These are phyloP conservation scores for Vitis riparia DNA, from an alignment of 164 flowering plant genomes.

Conservation along the genomic window DNA sequence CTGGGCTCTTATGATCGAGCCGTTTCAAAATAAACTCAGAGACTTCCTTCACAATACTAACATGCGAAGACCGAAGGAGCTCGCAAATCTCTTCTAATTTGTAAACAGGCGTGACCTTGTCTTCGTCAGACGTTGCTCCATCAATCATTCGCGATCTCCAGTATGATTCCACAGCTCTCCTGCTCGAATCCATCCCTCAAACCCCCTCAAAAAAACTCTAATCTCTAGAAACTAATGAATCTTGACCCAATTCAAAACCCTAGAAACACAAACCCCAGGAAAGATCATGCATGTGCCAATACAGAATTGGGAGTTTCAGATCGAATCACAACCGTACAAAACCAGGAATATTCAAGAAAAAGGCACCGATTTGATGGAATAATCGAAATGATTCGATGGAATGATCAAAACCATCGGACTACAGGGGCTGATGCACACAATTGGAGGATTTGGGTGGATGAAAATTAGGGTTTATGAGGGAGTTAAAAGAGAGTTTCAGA, in stretches of 20 bases:
- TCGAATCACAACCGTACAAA: not conserved
- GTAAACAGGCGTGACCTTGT: conserved; percentile 90
- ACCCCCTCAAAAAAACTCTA: not conserved
- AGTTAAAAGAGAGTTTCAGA: not conserved
- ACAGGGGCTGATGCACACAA: not conserved
- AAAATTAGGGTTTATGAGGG: not conserved
- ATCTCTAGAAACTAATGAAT: too few species aligned
- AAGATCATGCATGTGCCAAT: too few species aligned
- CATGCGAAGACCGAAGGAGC: conserved; percentile 76
- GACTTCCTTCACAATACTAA: conserved; percentile 79
- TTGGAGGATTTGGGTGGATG: not conserved
- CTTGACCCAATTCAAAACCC: not conserved
- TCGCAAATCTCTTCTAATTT: conserved; percentile 91
- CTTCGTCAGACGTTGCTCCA: conserved; percentile 84
- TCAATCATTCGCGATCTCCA: conserved; percentile 95
- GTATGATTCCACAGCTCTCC: conserved; percentile 95
- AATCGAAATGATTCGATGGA: too few species aligned
- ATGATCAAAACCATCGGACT: too few species aligned
- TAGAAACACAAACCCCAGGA: not conserved
- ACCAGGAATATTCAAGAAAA: not conserved
- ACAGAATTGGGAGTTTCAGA: conserved; percentile 4
- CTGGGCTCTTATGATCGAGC: conserved; percentile 83
- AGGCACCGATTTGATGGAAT: too few species aligned
- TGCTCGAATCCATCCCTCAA: conserved; percentile 71
- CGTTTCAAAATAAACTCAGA: conserved; percentile 82